Conservation (phyloP, 2,329 filamentous ascomycete genomes). For the Fusarium drepaniforme region DNA sequence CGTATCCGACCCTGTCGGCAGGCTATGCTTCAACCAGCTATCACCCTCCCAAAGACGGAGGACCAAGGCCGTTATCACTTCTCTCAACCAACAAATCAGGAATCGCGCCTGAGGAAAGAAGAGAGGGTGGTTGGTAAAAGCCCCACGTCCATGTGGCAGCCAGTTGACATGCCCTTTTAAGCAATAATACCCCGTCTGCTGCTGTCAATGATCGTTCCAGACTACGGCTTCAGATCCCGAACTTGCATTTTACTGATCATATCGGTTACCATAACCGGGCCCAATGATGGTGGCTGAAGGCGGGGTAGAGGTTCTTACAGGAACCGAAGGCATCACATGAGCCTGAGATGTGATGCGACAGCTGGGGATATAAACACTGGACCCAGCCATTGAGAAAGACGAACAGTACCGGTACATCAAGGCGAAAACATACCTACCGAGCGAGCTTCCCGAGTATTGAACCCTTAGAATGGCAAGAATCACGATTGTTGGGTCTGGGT, state of each 20-base stretch:
- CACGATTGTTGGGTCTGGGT: constrained; percentile 6
- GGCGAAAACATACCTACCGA: not conserved
- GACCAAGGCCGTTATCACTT: not conserved
- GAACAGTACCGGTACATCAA: not conserved
- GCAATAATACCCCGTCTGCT: not conserved
- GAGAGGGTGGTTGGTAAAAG: too few species aligned
- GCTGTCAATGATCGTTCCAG: not conserved
- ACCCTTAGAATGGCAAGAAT: not conserved
- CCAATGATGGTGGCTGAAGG: not conserved
- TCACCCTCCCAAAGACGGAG: not conserved
- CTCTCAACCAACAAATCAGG: not conserved
- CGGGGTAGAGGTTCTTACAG: not conserved
- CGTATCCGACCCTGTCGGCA: not conserved
- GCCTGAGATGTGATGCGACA: not conserved
- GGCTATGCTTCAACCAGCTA: not conserved
- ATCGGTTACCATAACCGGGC: not conserved
- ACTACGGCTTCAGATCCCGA: not conserved
- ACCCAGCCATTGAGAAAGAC: not conserved
- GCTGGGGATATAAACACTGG: not conserved
- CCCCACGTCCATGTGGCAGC: not conserved
- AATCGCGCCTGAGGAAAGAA: not conserved
- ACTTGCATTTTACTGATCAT: not conserved
- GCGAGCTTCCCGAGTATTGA: too few species aligned
- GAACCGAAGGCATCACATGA: not conserved
- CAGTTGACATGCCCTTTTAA: not conserved